phyloP scores from a whole-genome alignment of 2,329 filamentous ascomycete genomes.

The Penicillium decumbens region DNA sequence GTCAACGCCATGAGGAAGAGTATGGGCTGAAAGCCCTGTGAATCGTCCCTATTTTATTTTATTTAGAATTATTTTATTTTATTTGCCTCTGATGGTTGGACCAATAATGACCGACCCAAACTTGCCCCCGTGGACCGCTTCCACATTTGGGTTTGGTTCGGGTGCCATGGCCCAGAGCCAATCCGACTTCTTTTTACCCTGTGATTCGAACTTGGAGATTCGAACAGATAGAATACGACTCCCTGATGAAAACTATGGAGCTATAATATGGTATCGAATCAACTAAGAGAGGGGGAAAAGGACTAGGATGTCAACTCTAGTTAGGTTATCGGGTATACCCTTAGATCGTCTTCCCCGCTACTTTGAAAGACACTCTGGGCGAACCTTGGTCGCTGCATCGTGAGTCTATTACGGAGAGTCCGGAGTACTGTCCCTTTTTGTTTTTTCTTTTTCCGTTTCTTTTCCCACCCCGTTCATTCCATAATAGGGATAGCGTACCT shows the following conservation, averaged over 20 bases:
- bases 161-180: slow-evolving; percentile 5
- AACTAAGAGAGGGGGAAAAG: no score
- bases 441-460: slow-evolving; percentile 22
- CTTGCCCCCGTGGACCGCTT: slow-evolving; percentile 12
- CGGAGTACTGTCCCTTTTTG: no score
- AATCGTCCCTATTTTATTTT: slow-evolving; percentile 11
- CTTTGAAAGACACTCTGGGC: slow-evolving; percentile 31
- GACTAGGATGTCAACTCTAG: no score
- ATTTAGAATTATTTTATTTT: slow-evolving; percentile 3
- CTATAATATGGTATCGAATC: no score
- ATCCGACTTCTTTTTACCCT: slow-evolving; percentile 2
- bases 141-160: slow-evolving; percentile 18
- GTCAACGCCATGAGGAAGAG: slow-evolving; percentile 1
- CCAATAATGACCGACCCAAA: slow-evolving; percentile 8
- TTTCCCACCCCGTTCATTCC: slow-evolving; percentile 2
- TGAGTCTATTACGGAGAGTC: slow-evolving; percentile 16
- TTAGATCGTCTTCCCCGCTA: slow-evolving; percentile 34
- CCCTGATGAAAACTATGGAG: neutral
- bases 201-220: no score
- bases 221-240: no score
- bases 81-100: slow-evolving; percentile 6
- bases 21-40: slow-evolving; percentile 9
- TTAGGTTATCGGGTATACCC: slow-evolving; percentile 26
- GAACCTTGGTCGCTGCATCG: slow-evolving; percentile 32
- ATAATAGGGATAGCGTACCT: slow-evolving; percentile 4